Evolutionary conservation across 2,329 filamentous ascomycete genomes (phyloP), one percentile per base, ranked within the genome.

Genomic region (Metarhizium robertsii): DNA sequence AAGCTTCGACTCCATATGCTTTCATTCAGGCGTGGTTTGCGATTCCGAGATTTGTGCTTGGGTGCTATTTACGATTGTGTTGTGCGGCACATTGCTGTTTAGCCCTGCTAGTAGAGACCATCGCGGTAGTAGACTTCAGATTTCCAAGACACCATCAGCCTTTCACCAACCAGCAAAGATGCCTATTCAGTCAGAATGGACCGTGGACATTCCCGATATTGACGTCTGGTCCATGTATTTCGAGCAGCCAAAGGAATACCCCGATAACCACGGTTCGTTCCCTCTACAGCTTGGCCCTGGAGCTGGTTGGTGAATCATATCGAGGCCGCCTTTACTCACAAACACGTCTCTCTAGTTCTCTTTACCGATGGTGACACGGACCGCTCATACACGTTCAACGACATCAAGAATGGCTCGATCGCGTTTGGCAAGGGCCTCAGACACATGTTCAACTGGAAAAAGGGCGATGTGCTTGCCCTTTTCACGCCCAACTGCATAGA

Each of bases 401-500:
- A 90, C 59, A 73, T 89, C 55, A 85, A 81, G 63, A 75, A 76
- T 58, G 76, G 81, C 16, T 86, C 90, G 1, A 71, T 84, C 43
- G 80, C 84, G n/a, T 95, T 96, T 61, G 92, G 90, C 52, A 84
- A 86, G 60, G 92, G 89, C 0, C 78, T 97, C 20, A 85, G 84
- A 65, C 81, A 86, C 30, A 71, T 77, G 25, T 92, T 86, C 79
- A 79, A 84, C 52, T 96, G 91, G 87, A 78, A 84, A 62, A 91
- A 87, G 66, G 88, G 88, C 64, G 89, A 96, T 67, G 88, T 94
- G 1, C 77, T 96, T 25, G 87, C 81, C 11, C 77, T 96, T 54
- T 96, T 87, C 75, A 86, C 89, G 3, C 88, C 91, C 32, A 96
- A 97, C 69, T 85, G 80, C 68, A 87, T 96, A 66, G 92, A 96